Percentiles rank a stretch among this genome's conserved stretches.
These are phyloP conservation scores for Rhizopus microsporus DNA, from an alignment of 371 early-diverging fungal genomes.

Conservation along the genomic window DNA sequence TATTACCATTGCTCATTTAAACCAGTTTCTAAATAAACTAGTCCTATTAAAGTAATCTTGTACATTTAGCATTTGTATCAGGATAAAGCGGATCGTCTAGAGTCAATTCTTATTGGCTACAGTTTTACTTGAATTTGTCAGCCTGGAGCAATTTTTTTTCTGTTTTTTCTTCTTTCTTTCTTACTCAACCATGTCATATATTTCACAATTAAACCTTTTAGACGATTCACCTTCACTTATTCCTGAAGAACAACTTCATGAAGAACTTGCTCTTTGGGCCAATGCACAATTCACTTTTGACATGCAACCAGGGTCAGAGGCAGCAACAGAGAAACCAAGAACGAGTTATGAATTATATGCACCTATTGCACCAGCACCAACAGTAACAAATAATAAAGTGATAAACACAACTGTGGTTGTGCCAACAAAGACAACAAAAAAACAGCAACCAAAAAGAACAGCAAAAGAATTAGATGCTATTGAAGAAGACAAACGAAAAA, in stretches of 20 bases:
- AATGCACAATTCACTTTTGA: constrained; percentile 59
- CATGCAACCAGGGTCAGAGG: constrained; percentile 47
- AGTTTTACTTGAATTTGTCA: too few species aligned
- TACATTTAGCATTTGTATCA: too few species aligned
- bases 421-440: constrained; percentile 9
- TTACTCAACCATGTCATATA: constrained; percentile 32
- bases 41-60: too few species aligned
- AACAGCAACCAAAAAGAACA: constrained; percentile 7
- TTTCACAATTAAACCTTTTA: constrained; percentile 29
- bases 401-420: neutral
- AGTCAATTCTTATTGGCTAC: too few species aligned
- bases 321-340: neutral
- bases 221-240: constrained; percentile 18
- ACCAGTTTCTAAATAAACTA: too few species aligned
- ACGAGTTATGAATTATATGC: constrained; percentile 14
- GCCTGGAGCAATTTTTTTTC: too few species aligned
- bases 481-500: constrained; percentile 81
- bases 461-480: constrained; percentile 20
- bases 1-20: neutral
- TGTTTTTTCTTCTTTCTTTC: constrained; percentile 2
- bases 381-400: neutral
- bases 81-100: too few species aligned
- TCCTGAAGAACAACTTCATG: constrained; percentile 26
- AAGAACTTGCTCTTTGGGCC: constrained; percentile 45
- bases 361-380: constrained; percentile 21